Percentiles rank a stretch among this genome's conserved stretches.
Conservation (phyloP, 192 early-diverging fungal species). For the Linnemannia elongata region DNA sequence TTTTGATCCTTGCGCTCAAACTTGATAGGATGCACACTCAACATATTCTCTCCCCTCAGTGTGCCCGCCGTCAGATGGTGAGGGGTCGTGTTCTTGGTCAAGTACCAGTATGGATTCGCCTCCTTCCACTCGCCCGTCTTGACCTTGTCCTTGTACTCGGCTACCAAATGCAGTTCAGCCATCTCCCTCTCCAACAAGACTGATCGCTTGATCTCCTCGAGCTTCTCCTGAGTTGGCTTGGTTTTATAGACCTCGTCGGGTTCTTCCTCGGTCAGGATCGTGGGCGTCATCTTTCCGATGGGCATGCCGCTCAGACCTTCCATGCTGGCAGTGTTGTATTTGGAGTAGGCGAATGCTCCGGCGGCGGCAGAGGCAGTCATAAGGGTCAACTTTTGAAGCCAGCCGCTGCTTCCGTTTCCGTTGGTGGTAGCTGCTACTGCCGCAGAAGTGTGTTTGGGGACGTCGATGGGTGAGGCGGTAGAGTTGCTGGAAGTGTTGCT, state of each 20-base stretch:
- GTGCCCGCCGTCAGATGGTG: conserved; percentile 62
- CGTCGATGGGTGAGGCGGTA: background rate
- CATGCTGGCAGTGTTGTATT: conserved; percentile 21
- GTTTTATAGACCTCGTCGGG: conserved; percentile 28
- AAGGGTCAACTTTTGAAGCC: conserved; percentile 41
- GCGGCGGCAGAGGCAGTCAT: conserved; percentile 43
- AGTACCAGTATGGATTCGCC: conserved; percentile 38
- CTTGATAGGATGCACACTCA: conserved; percentile 65
- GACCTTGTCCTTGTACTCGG: conserved; percentile 36
- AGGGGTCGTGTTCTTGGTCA: conserved; percentile 33
- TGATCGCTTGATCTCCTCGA: conserved; percentile 35
- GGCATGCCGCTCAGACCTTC: conserved; percentile 39
- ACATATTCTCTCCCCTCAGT: conserved; percentile 69
- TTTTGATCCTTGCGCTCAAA: conserved; percentile 69
- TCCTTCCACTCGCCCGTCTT: conserved; percentile 43
- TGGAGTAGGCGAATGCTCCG: conserved; percentile 46
- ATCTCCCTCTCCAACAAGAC: conserved; percentile 40
- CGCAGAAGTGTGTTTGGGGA: background rate
- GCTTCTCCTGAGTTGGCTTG: conserved; percentile 12
- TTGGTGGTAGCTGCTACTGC: background rate
- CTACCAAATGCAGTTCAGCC: conserved; percentile 31
- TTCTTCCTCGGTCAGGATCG: conserved; percentile 32
- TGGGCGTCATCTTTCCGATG: conserved; percentile 38
- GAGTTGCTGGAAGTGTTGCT: background rate
- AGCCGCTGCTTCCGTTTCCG: background rate